These are phyloP conservation scores for Nidularia pulvinata DNA, from an alignment of 768 basidiomycete species.

Conservation along the genomic window DNA sequence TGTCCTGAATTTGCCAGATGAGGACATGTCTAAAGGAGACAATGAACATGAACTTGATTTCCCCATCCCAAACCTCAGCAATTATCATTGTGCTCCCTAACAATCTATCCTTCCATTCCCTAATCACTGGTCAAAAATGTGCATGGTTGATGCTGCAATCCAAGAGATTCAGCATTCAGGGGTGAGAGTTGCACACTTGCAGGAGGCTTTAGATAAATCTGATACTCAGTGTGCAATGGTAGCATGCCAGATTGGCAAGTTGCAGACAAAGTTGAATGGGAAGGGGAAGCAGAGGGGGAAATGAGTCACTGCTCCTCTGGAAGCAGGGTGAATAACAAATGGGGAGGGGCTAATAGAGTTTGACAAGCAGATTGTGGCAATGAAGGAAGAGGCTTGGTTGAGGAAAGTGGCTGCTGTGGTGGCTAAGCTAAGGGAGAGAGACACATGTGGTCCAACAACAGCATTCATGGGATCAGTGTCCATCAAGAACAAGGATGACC, in stretches of 20 bases:
- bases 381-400: not conserved
- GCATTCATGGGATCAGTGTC: conserved; percentile 2
- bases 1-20: not conserved
- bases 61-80: not conserved
- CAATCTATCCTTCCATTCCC: not conserved
- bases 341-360: not conserved
- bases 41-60: not conserved
- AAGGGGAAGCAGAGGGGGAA: not conserved
- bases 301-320: not conserved
- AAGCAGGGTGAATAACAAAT: not conserved
- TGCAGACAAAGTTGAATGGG: not conserved
- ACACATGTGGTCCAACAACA: not conserved
- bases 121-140: not conserved
- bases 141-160: not conserved
- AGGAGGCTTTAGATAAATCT: not conserved
- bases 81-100: not conserved
- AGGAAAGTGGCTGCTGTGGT: not conserved
- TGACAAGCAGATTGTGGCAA: not conserved
- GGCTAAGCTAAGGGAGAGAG: not conserved
- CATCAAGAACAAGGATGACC: conserved; percentile 6
- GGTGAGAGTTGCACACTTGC: not conserved
- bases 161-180: not conserved
- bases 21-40: not conserved
- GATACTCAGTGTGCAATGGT: not conserved
- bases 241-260: not conserved